phyloP scores from a whole-genome alignment of 371 early-diverging fungal genomes.

The Rhizopus sp. region DNA sequence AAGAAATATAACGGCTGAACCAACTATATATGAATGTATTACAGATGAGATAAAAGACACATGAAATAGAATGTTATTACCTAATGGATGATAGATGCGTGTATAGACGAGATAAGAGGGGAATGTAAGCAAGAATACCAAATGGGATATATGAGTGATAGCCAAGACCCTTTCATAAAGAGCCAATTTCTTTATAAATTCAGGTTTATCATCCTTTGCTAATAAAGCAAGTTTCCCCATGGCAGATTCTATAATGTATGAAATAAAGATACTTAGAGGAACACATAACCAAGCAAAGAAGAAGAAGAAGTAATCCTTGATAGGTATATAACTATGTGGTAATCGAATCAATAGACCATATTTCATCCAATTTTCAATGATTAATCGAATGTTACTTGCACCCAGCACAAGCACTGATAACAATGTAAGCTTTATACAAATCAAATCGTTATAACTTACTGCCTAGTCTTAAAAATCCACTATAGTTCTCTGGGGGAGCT shows the following conservation, averaged over 20 bases:
- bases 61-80: conserved; percentile 23
- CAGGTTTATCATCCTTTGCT: conserved; percentile 38
- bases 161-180: conserved; percentile 36
- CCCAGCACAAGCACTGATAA: conserved; percentile 74
- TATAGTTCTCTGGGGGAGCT: conserved; percentile 76
- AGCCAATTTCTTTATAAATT: conserved; percentile 37
- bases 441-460: conserved; percentile 42
- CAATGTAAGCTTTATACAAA: background rate
- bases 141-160: conserved; percentile 55
- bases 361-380: conserved; percentile 87
- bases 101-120: conserved; percentile 73
- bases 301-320: conserved; percentile 57
- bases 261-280: conserved; percentile 51
- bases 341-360: conserved; percentile 81
- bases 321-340: conserved; percentile 55
- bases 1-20: conserved; percentile 60
- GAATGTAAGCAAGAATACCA: conserved; percentile 56
- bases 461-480: conserved; percentile 68
- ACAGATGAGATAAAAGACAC: conserved; percentile 1
- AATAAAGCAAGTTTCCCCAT: conserved; percentile 37
- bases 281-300: conserved; percentile 54
- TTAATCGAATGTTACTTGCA: conserved; percentile 80
- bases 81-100: conserved; percentile 72
- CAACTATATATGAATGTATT: conserved; percentile 34
- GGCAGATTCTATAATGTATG: conserved; percentile 59